Percentiles rank a stretch among this genome's conserved stretches.
These are phyloP conservation scores for Parmelia sp. DNA, from an alignment of 495 filamentous ascomycete species.

Conservation along the genomic window DNA sequence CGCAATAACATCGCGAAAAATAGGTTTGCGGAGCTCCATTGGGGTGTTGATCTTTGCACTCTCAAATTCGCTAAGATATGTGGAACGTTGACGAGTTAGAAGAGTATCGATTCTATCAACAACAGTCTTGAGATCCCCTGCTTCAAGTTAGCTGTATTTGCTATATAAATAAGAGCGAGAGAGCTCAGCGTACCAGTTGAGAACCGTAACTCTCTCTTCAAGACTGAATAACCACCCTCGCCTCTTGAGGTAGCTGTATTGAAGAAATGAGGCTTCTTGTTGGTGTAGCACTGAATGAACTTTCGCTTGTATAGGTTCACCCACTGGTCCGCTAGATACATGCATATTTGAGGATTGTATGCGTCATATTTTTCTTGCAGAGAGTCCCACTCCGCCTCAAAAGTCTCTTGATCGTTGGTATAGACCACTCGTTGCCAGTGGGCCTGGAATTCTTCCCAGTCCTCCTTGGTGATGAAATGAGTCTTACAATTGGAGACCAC, in stretches of 20 bases:
- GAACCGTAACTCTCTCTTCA: not conserved
- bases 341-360: not conserved
- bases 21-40: not conserved
- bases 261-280: not conserved
- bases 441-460: not conserved
- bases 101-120: not conserved
- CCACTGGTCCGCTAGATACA: not conserved
- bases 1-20: not conserved
- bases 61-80: not conserved
- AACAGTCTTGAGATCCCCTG: not conserved
- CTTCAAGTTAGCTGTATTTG: not conserved
- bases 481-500: not conserved
- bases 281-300: not conserved
- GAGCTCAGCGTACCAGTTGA: not conserved
- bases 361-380: not conserved
- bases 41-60: not conserved
- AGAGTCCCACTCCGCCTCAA: not conserved
- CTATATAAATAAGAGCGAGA: not conserved
- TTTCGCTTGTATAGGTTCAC: not conserved
- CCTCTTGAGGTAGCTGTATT: not conserved
- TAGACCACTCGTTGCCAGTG: not conserved
- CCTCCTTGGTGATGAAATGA: not conserved
- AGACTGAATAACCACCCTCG: not conserved
- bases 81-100: not conserved
- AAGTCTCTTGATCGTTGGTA: not conserved